Base-by-base conservation (phyloP, 768 basidiomycete species). In the Amanita subjunquillea region DNA sequence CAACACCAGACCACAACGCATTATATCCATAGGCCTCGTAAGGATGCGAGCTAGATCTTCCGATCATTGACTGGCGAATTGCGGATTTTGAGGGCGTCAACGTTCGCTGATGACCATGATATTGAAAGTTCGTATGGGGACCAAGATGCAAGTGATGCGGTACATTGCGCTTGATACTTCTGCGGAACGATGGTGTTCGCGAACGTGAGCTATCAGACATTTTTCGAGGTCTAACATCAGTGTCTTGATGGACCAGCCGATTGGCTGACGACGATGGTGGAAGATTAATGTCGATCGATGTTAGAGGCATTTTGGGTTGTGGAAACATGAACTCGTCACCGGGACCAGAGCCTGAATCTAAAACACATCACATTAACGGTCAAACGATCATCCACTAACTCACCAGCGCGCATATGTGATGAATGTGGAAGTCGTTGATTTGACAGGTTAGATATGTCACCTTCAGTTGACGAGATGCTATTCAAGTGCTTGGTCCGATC, bases 401-500 rank as follows among this genome's bases (percentile, higher is more conserved):
- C 37, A 54, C 42, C 30, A 40, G 49, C 9, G 5, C 50, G 37
- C 56, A 51, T n/a, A 36, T 56, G 29, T 56, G 64, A 30, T 63
- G 62, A 55, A 65, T 71, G 7, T 62, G 51, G 43, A 60, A 62
- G 40, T 30, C 8, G 30, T 60, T 63, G 48, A 23, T 51, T 50
- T 15, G 38, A 41, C 6, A 23, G 20, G 13, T 23, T 25, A 10
- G 34, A 34, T 37, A 23, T 50, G 20, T 55, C 54, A 44, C 51
- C 55, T 15, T 57, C 56, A 53, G 48, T 59, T 49, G 46, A 20
- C 54, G 63, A 60, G 50, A 55, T 59, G 58, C 67, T 59, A 47
- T 59, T 61, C 46, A 73, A 70, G 27, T 67, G 66, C 51, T 61
- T 71, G 23, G 72, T 68, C 72, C 75, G 75, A 51, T 78, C 80